A percentile compares a stretch with the other conserved stretches of the same genome.
These are phyloP conservation scores for Lactarius tabidus DNA, from an alignment of 768 basidiomycete species.

Conservation along the genomic window DNA sequence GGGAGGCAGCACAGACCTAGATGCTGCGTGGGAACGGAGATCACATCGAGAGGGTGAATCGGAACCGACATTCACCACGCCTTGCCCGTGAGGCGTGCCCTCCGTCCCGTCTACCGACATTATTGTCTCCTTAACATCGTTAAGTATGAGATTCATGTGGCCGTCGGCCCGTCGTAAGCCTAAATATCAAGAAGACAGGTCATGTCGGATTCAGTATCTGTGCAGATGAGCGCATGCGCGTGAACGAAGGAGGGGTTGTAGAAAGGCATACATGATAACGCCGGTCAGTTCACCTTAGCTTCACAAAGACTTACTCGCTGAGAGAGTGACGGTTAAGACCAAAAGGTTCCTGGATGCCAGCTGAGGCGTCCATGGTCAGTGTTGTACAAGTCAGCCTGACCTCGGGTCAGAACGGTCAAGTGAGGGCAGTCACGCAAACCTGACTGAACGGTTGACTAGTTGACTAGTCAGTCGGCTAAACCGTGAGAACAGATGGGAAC, in stretches of 20 bases:
- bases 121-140: conserved; percentile 96
- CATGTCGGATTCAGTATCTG: conserved; percentile 22
- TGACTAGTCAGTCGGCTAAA: too few species aligned
- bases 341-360: conserved; percentile 91
- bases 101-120: conserved; percentile 91
- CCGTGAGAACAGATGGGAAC: too few species aligned
- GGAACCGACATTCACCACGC: conserved; percentile 58
- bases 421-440: too few species aligned
- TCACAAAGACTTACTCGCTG: conserved; percentile 97
- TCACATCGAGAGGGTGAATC: neutral
- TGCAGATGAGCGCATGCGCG: conserved; percentile 9
- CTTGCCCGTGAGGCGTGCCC: conserved; percentile 49
- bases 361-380: conserved; percentile 67
- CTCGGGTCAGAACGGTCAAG: too few species aligned
- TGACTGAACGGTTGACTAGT: too few species aligned
- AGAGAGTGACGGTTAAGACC: conserved; percentile 95
- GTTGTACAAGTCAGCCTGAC: too few species aligned
- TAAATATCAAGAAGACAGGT: conserved; percentile 34
- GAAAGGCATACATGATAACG: conserved; percentile 74
- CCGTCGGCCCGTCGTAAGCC: conserved; percentile 99
- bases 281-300: conserved; percentile 87
- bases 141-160: conserved; percentile 99
- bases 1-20: conserved; percentile 57
- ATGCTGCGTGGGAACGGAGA: neutral
- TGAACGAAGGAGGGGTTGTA: conserved; percentile 14